Evolutionary conservation across 2,329 filamentous ascomycete genomes (phyloP).

Genomic region (Fusarium praegraminearum): DNA sequence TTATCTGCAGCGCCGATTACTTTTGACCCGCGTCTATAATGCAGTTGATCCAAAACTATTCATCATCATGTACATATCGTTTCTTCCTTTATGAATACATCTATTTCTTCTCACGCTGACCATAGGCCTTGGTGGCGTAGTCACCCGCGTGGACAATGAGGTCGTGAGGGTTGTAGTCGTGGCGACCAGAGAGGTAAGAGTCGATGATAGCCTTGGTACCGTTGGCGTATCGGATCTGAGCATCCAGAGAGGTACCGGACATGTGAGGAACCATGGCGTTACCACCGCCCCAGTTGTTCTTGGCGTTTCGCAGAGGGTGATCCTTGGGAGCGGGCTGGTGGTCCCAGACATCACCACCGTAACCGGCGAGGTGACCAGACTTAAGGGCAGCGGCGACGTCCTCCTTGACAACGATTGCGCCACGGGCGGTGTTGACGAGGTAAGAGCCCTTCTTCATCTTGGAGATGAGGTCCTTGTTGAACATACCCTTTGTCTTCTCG

Average conservation of each 20-base stretch:
- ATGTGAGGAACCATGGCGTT: conserved; percentile 99
- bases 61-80: conserved; percentile 42
- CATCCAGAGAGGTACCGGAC: conserved; percentile 98
- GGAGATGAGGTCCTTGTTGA: conserved; percentile 97
- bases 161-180: conserved; percentile 91
- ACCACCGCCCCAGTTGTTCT: conserved; percentile 95
- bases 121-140: conserved; percentile 95
- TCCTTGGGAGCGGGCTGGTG: conserved; percentile 95
- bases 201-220: conserved; percentile 91
- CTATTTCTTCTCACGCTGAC: conserved; percentile 70
- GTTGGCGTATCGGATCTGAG: conserved; percentile 90
- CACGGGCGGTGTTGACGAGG: conserved; percentile 98
- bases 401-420: conserved; percentile 99
- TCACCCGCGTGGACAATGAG: conserved; percentile 90
- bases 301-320: conserved; percentile 90
- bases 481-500: conserved; percentile 95
- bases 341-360: conserved; percentile 95
- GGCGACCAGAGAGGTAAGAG: conserved; percentile 87
- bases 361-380: conserved; percentile 89
- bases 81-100: conserved; percentile 29
- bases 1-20: conserved; percentile 42
- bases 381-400: conserved; percentile 95
- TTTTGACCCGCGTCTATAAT: conserved; percentile 42
- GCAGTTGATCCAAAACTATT: conserved; percentile 36
- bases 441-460: conserved; percentile 99